Evolutionary conservation across 2,329 filamentous ascomycete genomes (phyloP).

Genomic region (Cordyceps farinosa): DNA sequence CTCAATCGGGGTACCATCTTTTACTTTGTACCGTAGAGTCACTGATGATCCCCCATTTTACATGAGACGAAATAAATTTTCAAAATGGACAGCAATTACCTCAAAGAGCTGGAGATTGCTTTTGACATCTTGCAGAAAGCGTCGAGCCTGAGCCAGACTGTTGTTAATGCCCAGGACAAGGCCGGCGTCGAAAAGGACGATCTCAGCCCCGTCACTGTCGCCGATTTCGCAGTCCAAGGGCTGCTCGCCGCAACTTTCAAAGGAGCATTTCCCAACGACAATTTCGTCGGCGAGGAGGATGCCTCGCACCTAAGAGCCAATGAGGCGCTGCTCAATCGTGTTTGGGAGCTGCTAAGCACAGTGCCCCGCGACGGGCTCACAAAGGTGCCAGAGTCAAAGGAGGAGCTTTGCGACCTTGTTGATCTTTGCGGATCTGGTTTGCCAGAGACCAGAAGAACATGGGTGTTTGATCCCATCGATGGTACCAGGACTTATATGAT

Average conservation of each 20-base stretch:
- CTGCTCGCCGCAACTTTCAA: constrained; percentile 50
- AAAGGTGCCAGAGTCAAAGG: constrained; percentile 35
- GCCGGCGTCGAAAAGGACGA: constrained; percentile 52
- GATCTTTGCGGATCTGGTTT: constrained; percentile 46
- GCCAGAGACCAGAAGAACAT: constrained; percentile 39
- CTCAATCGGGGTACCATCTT: constrained; percentile 8
- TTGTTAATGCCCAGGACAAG: constrained; percentile 46
- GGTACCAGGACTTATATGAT: constrained; percentile 55
- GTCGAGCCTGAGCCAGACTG: constrained; percentile 46
- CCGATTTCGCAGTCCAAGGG: constrained; percentile 58
- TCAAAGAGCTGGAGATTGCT: constrained; percentile 41
- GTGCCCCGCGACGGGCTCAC: constrained; percentile 24
- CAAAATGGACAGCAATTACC: constrained; percentile 42
- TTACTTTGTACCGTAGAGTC: background rate
- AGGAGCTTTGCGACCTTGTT: constrained; percentile 50
- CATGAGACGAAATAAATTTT: background rate
- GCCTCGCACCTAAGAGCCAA: constrained; percentile 45
- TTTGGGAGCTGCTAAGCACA: constrained; percentile 43
- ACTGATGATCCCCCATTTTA: background rate
- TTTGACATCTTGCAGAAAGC: constrained; percentile 43
- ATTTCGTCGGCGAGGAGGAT: constrained; percentile 55
- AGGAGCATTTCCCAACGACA: constrained; percentile 47
- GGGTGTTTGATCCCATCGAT: constrained; percentile 61
- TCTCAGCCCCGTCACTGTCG: constrained; percentile 55
- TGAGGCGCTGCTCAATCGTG: constrained; percentile 40